A percentile compares a stretch with the other conserved stretches of the same genome.
These are phyloP conservation scores for Aphanomyces astaci DNA, from an alignment of 352 stramenopile genomes.

Conservation along the genomic window DNA sequence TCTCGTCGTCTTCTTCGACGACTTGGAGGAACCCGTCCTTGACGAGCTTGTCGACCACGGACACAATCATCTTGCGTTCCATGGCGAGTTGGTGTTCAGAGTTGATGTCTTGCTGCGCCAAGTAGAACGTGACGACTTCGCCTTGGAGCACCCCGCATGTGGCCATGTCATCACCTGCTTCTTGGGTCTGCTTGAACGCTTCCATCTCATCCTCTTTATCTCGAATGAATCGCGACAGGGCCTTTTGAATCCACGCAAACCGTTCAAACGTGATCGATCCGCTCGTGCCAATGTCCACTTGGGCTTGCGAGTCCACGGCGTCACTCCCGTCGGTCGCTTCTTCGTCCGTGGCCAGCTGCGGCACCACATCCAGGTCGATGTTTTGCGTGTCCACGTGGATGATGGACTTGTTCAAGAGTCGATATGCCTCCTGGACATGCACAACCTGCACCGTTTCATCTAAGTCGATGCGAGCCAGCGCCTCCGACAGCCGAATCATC, in stretches of 20 bases:
- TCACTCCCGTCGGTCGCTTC: constrained; percentile 3
- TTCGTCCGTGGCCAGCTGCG: constrained; percentile 25
- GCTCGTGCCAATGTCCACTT: constrained; percentile 26
- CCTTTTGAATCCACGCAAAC: constrained; percentile 74
- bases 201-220: constrained; percentile 65
- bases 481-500: constrained; percentile 97
- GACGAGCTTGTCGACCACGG: constrained; percentile 73
- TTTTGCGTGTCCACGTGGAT: constrained; percentile 98
- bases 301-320: not conserved
- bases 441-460: constrained; percentile 84
- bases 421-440: constrained; percentile 95
- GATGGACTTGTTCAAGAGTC: constrained; percentile 96
- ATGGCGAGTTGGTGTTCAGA: constrained; percentile 66
- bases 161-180: constrained; percentile 46
- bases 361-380: constrained; percentile 85
- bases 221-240: constrained; percentile 65
- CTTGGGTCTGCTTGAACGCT: constrained; percentile 39
- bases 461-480: constrained; percentile 92
- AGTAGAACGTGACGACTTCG: constrained; percentile 77
- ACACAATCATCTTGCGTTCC: constrained; percentile 78
- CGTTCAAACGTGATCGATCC: constrained; percentile 68
- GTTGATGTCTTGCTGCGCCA: constrained; percentile 76
- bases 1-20: constrained; percentile 52
- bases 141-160: constrained; percentile 58
- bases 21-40: constrained; percentile 67